Conservation (phyloP, 805 yeast species). For the Yarrowia phangngaensis region DNA sequence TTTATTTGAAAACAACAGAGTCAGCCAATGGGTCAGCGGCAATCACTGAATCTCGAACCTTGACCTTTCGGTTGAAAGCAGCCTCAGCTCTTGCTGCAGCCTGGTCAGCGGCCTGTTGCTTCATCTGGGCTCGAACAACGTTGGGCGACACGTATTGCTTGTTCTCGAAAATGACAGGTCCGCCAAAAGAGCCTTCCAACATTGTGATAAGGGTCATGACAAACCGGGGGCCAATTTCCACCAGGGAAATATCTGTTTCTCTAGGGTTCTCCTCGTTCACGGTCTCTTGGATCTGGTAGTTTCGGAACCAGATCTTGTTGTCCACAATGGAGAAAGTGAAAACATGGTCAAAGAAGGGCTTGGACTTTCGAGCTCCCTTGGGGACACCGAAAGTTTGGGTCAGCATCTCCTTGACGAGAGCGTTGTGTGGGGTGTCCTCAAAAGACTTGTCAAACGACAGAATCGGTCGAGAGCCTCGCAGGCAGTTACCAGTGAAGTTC, state of each 20-base stretch:
- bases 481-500: constrained; percentile 93
- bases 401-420: constrained; percentile 77
- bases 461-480: constrained; percentile 92
- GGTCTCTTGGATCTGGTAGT: constrained; percentile 79
- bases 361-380: constrained; percentile 82
- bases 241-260: constrained; percentile 64
- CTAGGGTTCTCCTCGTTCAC: constrained; percentile 47
- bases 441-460: constrained; percentile 82
- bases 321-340: constrained; percentile 90
- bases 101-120: constrained; percentile 71
- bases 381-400: constrained; percentile 90
- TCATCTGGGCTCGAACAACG: constrained; percentile 83
- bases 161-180: constrained; percentile 95
- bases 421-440: constrained; percentile 62
- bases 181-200: constrained; percentile 95
- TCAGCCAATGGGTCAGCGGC: constrained; percentile 78
- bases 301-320: constrained; percentile 91
- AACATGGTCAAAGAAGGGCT: constrained; percentile 94
- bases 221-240: constrained; percentile 95
- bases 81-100: constrained; percentile 77
- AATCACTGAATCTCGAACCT: constrained; percentile 68
- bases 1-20: constrained; percentile 63
- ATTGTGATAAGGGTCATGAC: constrained; percentile 88
- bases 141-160: constrained; percentile 96
- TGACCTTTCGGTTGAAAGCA: constrained; percentile 69